phyloP scores from a whole-genome alignment of 192 early-diverging fungal genomes.

The Mortierella antarctica region DNA sequence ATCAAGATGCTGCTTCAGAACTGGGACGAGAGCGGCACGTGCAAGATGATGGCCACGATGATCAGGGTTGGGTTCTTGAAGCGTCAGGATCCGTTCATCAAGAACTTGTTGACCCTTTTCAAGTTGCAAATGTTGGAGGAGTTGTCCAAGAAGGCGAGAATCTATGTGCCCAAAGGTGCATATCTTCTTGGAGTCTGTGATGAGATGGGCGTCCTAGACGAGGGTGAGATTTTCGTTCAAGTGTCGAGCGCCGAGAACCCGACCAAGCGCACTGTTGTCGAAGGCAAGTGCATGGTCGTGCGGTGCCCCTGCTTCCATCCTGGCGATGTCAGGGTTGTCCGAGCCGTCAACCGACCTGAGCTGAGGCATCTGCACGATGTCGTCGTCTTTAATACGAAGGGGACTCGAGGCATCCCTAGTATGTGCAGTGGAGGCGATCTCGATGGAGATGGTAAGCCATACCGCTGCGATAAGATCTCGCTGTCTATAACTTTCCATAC shows the following conservation, averaged over 20 bases:
- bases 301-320: conserved; percentile 76
- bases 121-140: conserved; percentile 57
- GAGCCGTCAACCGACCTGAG: conserved; percentile 61
- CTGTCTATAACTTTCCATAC: not conserved
- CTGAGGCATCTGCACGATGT: conserved; percentile 70
- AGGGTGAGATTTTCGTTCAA: conserved; percentile 65
- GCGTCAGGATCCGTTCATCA: conserved; percentile 55
- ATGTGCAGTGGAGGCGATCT: conserved; percentile 86
- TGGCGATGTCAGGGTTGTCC: conserved; percentile 70
- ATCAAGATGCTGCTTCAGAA: conserved; percentile 52
- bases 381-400: conserved; percentile 77
- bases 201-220: conserved; percentile 54
- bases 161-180: conserved; percentile 63
- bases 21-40: conserved; percentile 57
- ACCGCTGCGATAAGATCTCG: not conserved
- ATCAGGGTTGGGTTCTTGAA: conserved; percentile 61
- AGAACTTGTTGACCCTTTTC: conserved; percentile 58
- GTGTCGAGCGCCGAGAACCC: conserved; percentile 37
- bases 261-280: conserved; percentile 34
- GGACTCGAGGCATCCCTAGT: conserved; percentile 75
- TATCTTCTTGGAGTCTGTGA: conserved; percentile 68
- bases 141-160: conserved; percentile 63
- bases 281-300: conserved; percentile 56
- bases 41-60: conserved; percentile 51
- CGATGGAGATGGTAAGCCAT: conserved; percentile 73